Conservation (phyloP, 441 rosid species). For the Syzygium syzygioides region DNA sequence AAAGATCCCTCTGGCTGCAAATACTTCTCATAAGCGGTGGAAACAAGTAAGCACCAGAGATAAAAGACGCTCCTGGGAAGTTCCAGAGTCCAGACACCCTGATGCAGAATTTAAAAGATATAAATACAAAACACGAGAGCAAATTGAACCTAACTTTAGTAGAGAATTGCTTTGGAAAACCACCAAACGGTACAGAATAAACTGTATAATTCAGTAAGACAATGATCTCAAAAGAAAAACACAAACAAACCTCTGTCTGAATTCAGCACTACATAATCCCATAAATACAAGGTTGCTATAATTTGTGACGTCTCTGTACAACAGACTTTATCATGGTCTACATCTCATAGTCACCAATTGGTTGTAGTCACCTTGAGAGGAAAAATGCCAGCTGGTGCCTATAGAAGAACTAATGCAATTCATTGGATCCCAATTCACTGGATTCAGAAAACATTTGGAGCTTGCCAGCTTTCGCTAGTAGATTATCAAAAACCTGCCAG, state of each 20-base stretch:
- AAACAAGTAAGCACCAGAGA: neutral
- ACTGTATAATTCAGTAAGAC: conserved; percentile 3
- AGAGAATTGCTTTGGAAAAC: conserved; percentile 1
- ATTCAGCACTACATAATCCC: conserved; percentile 23
- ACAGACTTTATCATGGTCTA: conserved; percentile 22
- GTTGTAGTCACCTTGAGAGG: conserved; percentile 34
- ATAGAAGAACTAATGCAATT: conserved; percentile 15
- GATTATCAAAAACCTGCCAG: conserved; percentile 24
- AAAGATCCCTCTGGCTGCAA: neutral
- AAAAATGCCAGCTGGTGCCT: conserved; percentile 17
- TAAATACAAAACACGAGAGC: neutral
- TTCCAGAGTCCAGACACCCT: conserved; percentile 3
- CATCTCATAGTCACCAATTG: conserved; percentile 26
- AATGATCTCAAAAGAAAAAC: neutral
- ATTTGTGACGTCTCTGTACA: conserved; percentile 39
- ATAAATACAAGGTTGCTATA: conserved; percentile 30
- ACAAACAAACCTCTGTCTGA: conserved; percentile 13
- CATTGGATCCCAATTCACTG: conserved; percentile 21
- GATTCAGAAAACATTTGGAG: conserved; percentile 16
- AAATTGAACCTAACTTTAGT: neutral
- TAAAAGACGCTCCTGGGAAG: neutral
- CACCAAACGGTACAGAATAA: conserved; percentile 11
- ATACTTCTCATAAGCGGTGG: neutral
- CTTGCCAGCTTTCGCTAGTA: conserved; percentile 16
- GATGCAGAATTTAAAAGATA: conserved; percentile 3